Conservation (phyloP, 2,329 filamentous ascomycete species). For the Fusarium sp. region DNA sequence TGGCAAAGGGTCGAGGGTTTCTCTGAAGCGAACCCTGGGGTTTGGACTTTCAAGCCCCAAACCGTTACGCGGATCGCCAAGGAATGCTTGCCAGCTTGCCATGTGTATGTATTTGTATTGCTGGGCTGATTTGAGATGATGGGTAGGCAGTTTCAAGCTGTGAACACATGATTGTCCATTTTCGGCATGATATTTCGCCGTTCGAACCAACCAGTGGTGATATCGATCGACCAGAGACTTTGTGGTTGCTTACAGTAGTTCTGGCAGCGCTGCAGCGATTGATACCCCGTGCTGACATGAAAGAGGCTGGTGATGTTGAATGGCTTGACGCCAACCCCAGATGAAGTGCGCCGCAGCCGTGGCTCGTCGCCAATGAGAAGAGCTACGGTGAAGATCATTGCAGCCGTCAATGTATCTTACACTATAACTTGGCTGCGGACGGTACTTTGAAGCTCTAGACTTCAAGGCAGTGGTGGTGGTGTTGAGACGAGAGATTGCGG, state of each 20-base stretch:
- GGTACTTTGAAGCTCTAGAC: constrained; percentile 10
- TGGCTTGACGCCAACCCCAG: constrained; percentile 11
- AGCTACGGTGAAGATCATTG: constrained; percentile 19
- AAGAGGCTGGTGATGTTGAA: constrained; percentile 13
- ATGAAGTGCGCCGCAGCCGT: constrained; percentile 27
- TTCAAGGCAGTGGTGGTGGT: constrained; percentile 13
- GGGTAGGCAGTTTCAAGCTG: not conserved
- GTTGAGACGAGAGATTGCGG: constrained; percentile 1
- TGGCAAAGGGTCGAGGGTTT: constrained; percentile 5
- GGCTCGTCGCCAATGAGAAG: constrained; percentile 6
- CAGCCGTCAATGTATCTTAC: constrained; percentile 15
- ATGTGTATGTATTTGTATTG: not conserved
- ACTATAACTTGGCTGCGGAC: not conserved
- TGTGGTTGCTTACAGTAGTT: constrained; percentile 3
- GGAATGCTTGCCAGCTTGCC: constrained; percentile 1
- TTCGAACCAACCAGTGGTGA: constrained; percentile 15
- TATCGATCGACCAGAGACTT: constrained; percentile 9
- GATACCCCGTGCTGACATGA: constrained; percentile 11
- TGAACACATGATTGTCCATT: constrained; percentile 16
- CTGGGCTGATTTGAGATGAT: constrained; percentile 30
- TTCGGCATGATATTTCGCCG: constrained; percentile 14
- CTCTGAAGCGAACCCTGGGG: constrained; percentile 31
- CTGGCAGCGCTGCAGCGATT: constrained; percentile 10
- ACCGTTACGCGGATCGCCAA: constrained; percentile 27
- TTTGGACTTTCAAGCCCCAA: constrained; percentile 14